Conservation (phyloP, 352 stramenopile genomes). For the Phytophthora pinifolia region DNA sequence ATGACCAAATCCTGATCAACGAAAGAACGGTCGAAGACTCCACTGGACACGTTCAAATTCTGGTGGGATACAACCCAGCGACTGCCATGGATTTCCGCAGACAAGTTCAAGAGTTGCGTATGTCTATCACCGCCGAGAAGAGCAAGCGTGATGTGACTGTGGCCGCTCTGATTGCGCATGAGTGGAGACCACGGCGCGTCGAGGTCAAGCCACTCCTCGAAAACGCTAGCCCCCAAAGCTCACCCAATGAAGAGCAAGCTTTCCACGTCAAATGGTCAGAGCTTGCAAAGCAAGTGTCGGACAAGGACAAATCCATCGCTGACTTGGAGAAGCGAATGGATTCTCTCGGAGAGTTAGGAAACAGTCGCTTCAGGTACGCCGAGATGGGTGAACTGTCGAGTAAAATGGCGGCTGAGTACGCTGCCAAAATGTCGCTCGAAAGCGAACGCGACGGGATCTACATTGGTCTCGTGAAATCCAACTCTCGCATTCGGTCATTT, state of each 20-base stretch:
- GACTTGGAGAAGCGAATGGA: slow-evolving; percentile 29
- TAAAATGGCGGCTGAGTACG: slow-evolving; percentile 34
- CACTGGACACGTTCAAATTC: slow-evolving; percentile 23
- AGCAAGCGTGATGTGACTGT: slow-evolving; percentile 42
- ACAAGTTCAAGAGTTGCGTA: slow-evolving; percentile 40
- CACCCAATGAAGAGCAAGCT: slow-evolving; percentile 16
- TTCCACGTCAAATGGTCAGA: slow-evolving; percentile 26
- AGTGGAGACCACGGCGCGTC: slow-evolving; percentile 18
- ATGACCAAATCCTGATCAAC: slow-evolving; percentile 45
- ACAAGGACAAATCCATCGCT: slow-evolving; percentile 18
- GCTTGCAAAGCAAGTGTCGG: slow-evolving; percentile 10
- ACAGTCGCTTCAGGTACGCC: slow-evolving; percentile 22
- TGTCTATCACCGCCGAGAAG: slow-evolving; percentile 35
- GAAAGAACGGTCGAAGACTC: slow-evolving; percentile 36
- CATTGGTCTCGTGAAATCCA: slow-evolving; percentile 26
- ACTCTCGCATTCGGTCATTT: slow-evolving; percentile 23
- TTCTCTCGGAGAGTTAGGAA: slow-evolving; percentile 5
- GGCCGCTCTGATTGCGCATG: slow-evolving; percentile 37
- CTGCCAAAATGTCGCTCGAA: slow-evolving; percentile 26
- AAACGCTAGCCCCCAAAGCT: not conserved
- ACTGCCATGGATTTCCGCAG: slow-evolving; percentile 35
- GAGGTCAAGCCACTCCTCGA: slow-evolving; percentile 22
- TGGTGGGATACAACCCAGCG: slow-evolving; percentile 24
- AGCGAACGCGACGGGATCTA: slow-evolving; percentile 20
- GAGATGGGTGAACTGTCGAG: slow-evolving; percentile 37